phyloP scores from a whole-genome alignment of 1,284 basidiomycete species.

The Uromyces viciae-fabae region DNA sequence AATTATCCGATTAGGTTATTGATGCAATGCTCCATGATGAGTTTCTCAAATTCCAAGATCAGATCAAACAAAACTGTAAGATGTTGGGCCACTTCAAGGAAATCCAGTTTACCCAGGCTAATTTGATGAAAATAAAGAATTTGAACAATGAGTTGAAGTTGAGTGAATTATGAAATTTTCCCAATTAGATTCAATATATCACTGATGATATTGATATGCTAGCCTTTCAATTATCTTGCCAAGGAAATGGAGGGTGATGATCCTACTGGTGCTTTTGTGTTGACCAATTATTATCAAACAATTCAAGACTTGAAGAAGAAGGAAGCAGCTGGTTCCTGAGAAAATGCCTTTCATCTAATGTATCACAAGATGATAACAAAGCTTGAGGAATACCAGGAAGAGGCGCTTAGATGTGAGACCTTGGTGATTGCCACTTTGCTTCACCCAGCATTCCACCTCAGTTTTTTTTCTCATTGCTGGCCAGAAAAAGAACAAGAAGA shows the following conservation, averaged over 20 bases:
- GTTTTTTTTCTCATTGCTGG: conserved; percentile 8
- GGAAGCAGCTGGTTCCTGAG: neutral
- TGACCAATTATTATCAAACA: neutral
- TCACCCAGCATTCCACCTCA: neutral
- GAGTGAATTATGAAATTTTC: neutral
- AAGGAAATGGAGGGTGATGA: conserved; percentile 1
- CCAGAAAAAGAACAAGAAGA: neutral
- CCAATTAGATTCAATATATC: too few relatives aligned
- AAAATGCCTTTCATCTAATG: neutral
- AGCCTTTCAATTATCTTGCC: neutral
- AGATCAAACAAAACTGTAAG: neutral
- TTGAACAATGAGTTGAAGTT: neutral
- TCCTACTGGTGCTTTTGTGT: neutral
- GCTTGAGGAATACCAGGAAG: neutral
- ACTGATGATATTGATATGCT: too few relatives aligned
- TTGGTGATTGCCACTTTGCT: neutral
- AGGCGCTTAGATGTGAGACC: neutral
- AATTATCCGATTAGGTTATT: too few relatives aligned
- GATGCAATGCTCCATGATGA: conserved; percentile 13
- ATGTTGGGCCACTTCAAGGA: conserved; percentile 9
- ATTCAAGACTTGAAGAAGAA: neutral
- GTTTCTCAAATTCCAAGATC: conserved; percentile 1
- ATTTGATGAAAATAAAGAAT: neutral
- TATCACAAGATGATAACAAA: conserved; percentile 1
- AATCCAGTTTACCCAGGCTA: neutral